Evolutionary conservation across 2,329 filamentous ascomycete genomes (phyloP).

Genomic region (Colletotrichum tabaci): DNA sequence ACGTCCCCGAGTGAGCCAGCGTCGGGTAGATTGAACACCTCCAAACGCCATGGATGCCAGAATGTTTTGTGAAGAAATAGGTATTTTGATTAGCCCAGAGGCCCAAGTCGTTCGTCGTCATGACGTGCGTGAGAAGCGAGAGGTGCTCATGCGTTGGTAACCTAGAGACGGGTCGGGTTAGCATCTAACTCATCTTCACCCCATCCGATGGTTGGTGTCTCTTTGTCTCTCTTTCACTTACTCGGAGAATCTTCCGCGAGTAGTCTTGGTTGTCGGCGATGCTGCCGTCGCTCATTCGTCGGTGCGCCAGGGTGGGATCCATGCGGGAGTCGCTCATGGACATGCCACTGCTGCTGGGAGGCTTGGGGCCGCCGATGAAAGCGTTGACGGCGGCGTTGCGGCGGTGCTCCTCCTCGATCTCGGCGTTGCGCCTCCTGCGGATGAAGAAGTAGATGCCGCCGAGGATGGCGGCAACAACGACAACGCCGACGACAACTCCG

Average conservation of each 20-base stretch:
- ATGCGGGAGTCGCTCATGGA: conserved; percentile 88
- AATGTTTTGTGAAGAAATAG: conserved; percentile 49
- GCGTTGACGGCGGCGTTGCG: conserved; percentile 84
- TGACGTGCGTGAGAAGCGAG: conserved; percentile 41
- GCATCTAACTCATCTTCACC: conserved; percentile 7
- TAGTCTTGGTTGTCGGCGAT: conserved; percentile 98
- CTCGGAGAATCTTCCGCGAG: conserved; percentile 94
- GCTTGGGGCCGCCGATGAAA: conserved; percentile 78
- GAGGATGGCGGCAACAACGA: conserved; percentile 75
- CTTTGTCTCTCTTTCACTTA: conserved; percentile 61
- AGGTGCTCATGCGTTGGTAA: conserved; percentile 70
- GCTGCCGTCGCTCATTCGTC: conserved; percentile 92
- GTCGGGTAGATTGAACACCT: conserved; percentile 38
- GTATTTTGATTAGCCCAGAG: conserved; percentile 47
- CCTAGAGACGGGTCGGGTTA: conserved; percentile 52
- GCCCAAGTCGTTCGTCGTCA: conserved; percentile 55
- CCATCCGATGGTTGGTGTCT: not conserved
- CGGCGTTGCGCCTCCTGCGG: conserved; percentile 81
- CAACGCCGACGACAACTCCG: conserved; percentile 87
- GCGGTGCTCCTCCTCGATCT: conserved; percentile 87
- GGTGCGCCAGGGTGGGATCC: conserved; percentile 87
- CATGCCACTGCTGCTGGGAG: conserved; percentile 73
- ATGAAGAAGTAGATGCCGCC: conserved; percentile 82
- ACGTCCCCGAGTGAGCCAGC: conserved; percentile 35
- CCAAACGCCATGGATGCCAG: conserved; percentile 61